Evolutionary conservation across 2,329 filamentous ascomycete species (phyloP), one percentile per base, ranked within the genome.

Genomic region (Pseudogymnoascus destructans): DNA sequence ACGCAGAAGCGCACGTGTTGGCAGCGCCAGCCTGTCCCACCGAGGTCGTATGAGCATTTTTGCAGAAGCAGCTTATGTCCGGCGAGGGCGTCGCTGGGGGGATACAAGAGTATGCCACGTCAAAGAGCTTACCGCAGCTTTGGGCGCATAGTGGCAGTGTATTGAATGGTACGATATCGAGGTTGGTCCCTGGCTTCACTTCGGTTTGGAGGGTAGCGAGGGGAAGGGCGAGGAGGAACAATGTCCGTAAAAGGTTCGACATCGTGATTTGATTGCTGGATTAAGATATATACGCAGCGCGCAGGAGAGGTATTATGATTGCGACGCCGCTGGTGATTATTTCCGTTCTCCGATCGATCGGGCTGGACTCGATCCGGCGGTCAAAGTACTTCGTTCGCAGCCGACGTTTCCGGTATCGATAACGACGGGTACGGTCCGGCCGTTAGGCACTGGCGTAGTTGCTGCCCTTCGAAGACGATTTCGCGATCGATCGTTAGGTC

Each of bases 21-120:
- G 7, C 46, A 17, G 46, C 2, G 46, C 46, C 46, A 30, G 25
- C 9, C 25, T 2, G 5, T 52, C 46, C 46, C 25, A 52, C 46
- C 8, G 25, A 10, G 2, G n/a, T 52, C 46, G 46, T 30, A 52
- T 10, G n/a, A 19, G 75, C 63, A 55, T 85, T 81, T 64, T 77
- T 73, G 73, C 89, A 95, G 73, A 95, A 90, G 72, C 89, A 95
- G 33, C 76, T 74, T 57, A 81, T 75, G 69, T 86, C 88, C 42
- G 75, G 78, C 17, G 70, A 66, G 4, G 77, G 70, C 3, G 71
- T 74, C 21, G 72, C 75, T 3, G 79, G 79, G 3, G 85, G 84
- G 1, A 85, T 77, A 70, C 89, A 95, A 61, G 76, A 81, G 49
- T 78, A 79, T 67, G 90, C 87, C 59, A 86, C 88, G 70, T 87